Evolutionary conservation across 1,284 basidiomycete genomes (phyloP).

Genomic region (Leccinum pachyderme): DNA sequence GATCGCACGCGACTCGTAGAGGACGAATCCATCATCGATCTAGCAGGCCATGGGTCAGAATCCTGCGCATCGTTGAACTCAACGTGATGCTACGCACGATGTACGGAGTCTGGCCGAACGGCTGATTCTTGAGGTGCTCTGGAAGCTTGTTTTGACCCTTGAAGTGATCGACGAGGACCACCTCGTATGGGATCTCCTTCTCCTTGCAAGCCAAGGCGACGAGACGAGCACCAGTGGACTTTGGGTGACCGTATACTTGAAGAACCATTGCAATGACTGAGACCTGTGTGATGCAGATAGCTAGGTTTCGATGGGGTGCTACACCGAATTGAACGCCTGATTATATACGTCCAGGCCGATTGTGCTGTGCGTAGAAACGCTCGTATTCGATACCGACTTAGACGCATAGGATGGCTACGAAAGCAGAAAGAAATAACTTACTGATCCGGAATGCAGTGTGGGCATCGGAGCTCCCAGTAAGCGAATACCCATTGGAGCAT

Average conservation of each 20-base stretch:
- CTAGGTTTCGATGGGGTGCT: neutral
- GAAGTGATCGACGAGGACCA: conserved; percentile 41
- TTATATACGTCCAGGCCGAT: conserved; percentile 13
- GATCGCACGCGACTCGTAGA: conserved; percentile 43
- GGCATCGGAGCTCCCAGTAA: neutral
- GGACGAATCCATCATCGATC: neutral
- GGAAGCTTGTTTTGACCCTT: conserved; percentile 48
- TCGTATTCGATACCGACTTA: neutral
- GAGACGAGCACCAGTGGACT: too few species aligned
- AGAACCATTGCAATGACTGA: conserved; percentile 41
- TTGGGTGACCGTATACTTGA: too few species aligned
- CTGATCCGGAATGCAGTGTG: neutral
- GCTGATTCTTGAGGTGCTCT: conserved; percentile 47
- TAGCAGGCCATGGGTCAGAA: neutral
- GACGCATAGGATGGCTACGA: neutral
- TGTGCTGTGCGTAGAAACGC: neutral
- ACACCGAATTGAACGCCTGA: neutral
- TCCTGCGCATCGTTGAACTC: neutral
- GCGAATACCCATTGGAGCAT: neutral
- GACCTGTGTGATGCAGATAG: neutral
- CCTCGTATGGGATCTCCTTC: conserved; percentile 48
- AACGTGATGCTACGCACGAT: conserved; percentile 38
- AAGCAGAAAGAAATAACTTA: neutral
- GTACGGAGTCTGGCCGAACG: conserved; percentile 67
- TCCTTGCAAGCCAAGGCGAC: too few species aligned